Evolutionary conservation across 2,329 filamentous ascomycete genomes (phyloP), one percentile per base, ranked within the genome.

Genomic region (Myriosclerotinia scirpicola): DNA sequence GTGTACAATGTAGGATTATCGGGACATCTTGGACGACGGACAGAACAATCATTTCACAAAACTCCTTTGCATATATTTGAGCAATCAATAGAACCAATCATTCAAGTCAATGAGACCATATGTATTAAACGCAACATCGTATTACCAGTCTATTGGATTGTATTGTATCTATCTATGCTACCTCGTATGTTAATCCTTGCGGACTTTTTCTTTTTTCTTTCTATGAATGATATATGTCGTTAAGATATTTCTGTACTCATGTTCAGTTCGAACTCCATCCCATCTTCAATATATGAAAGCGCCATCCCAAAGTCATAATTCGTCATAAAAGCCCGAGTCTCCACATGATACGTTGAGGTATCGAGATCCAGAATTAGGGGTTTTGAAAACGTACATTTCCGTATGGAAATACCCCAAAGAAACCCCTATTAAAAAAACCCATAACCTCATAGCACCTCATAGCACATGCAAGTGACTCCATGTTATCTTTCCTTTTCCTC

Each of bases 201-300:
- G 60, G 34, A 67, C 46, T 20, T 66, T 36, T 60, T 60, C 60
- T 63, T 54, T 63, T 62, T 53, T 38, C 15, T 38, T 53, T 63
- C 46, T 63, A 63, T 42, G 8, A 54, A 54, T 42, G 17, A 67
- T 55, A 67, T 54, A 60, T 53, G 53, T 67, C 53, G 65, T 65
- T 65, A 44, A 50, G 58, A 60, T 65, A n/a, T 61, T 40, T 52
- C 54, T 54, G 20, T 50, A 50, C 44, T 61, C 58, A 48, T 22
- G 40, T 46, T 6, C 30, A 34, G n/a, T 30, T 34, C 58, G 4
- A 52, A 15, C 34, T 15, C 66, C 2, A 48, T 22, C 46, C 65
- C 56, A 55, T 40, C 30, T 9, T 40, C 42, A 61, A 60, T 22
- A 56, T 50, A 40, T 44, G 44, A 60, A 50, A 60, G 56, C 56